Evolutionary conservation across 331 rosid species (phyloP).

Genomic region (Pyracantha coccinea): DNA sequence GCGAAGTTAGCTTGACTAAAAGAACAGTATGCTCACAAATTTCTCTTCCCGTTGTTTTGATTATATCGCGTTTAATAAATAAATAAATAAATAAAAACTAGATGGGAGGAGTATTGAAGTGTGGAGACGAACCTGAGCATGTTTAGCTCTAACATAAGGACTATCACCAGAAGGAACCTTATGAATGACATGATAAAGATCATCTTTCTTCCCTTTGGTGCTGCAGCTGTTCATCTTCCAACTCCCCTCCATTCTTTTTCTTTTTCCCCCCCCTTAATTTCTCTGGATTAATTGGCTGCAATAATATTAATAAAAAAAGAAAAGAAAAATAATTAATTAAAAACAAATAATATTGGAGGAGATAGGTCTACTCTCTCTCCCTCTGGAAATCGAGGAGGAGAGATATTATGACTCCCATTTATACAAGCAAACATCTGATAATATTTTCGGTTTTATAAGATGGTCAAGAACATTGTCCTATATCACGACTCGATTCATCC

Average conservation of each 20-base stretch:
- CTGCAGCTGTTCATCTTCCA: slow-evolving; percentile 8
- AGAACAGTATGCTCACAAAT: no score
- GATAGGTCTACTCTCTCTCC: not conserved
- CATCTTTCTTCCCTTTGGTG: slow-evolving; percentile 43
- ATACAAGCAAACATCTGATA: not conserved
- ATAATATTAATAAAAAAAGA: not conserved
- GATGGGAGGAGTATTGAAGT: not conserved
- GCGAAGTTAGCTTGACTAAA: no score
- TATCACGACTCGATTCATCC: slow-evolving; percentile 27
- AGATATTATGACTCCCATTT: not conserved
- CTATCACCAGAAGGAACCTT: slow-evolving; percentile 78
- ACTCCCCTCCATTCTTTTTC: slow-evolving; percentile 22
- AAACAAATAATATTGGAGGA: not conserved
- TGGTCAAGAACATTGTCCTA: slow-evolving; percentile 16
- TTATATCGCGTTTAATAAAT: no score
- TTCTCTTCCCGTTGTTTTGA: no score
- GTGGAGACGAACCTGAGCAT: slow-evolving; percentile 60
- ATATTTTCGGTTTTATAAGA: not conserved
- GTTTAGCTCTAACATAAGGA: slow-evolving; percentile 90
- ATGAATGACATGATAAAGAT: slow-evolving; percentile 73
- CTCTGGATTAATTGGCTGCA: not conserved
- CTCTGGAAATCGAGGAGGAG: not conserved
- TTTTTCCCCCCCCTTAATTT: not conserved
- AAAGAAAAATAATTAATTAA: not conserved
- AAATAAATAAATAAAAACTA: no score